Conservation (phyloP, 2,329 filamentous ascomycete species). For the Claviceps sp. region DNA sequence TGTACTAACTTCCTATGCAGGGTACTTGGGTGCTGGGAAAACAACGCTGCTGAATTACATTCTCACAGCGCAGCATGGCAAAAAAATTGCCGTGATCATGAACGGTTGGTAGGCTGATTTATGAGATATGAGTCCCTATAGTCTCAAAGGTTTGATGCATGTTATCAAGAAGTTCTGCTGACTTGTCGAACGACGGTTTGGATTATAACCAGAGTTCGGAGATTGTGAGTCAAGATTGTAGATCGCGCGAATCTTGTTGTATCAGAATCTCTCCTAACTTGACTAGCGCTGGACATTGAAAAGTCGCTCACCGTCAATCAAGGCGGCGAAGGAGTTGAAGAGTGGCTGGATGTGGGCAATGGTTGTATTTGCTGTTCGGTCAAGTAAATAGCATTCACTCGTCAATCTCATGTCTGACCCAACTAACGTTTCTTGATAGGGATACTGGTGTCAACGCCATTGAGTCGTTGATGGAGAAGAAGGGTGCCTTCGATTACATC, state of each 20-base stretch:
- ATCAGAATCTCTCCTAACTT: constrained; percentile 8
- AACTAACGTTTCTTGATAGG: constrained; percentile 26
- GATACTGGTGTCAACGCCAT: constrained; percentile 91
- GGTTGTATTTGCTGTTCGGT: constrained; percentile 97
- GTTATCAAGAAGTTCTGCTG: not conserved
- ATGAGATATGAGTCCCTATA: too few relatives aligned
- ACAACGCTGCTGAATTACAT: constrained; percentile 95
- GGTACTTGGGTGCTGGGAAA: constrained; percentile 91
- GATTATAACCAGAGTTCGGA: constrained; percentile 50
- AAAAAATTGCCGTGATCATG: constrained; percentile 95
- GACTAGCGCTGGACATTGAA: constrained; percentile 79
- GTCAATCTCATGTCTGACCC: not conserved
- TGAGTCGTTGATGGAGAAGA: constrained; percentile 88
- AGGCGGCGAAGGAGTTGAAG: constrained; percentile 68
- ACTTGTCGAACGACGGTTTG: not conserved
- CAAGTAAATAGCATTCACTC: constrained; percentile 43
- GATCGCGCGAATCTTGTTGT: constrained; percentile 7
- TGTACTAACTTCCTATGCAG: constrained; percentile 27
- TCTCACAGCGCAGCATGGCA: constrained; percentile 84
- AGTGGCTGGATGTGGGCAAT: constrained; percentile 93
- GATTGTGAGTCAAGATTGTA: constrained; percentile 44
- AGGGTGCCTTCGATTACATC: constrained; percentile 93
- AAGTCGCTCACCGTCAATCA: constrained; percentile 87
- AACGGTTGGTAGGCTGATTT: constrained; percentile 43
- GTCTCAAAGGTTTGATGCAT: not conserved